Evolutionary conservation across 257 asterid genomes (phyloP), one percentile per base, ranked within the genome.

Genomic region (Ballota nigra): DNA sequence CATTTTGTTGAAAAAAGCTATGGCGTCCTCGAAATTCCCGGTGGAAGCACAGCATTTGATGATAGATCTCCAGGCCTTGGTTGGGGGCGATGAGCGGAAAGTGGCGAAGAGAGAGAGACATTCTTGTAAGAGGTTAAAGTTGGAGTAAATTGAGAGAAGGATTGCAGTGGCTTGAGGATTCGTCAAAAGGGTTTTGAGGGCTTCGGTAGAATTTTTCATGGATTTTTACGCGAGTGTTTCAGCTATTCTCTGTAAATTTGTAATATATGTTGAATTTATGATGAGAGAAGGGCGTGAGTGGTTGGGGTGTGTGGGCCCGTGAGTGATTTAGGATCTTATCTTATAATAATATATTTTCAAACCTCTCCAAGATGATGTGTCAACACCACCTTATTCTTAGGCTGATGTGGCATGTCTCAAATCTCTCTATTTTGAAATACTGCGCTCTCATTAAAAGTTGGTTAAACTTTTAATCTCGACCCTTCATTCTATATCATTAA

Each of bases 41-140:
- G 45, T 76, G 55, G 89, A 85, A 71, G 92, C 79, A 49, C 88
- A 91, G 72, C 98, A 94, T 76, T 78, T 89, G 22, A 91, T 86
- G 69, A 94, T 56, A 74, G 96, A 85, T 51, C 86, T 91, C 95
- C 96, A 91, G 40, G 95, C 98, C 72, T 82, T 86, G 19, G 83
- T 66, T 10, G 96, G 86, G 19, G 92, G 92, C 5, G 87, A 83
- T 8, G 82, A 74, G 36, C 51, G 75, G 56, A 85, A 75, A 6
- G 81, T 33, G 24, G 66, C 71, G 82, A 88, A 85, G 78, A 86
- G 86, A 51, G 81, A 68, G 36, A 84, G 75, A 60, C 86, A 85
- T 20, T 85, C 89, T 51, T 83, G 77, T 4, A 86, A 78, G 63
- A 86, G 96, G 77, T 81, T 84, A 59, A 91, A 82, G 71, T 88